Evolutionary conservation across 768 basidiomycete species (phyloP).

Genomic region (Termitomyces sp.): DNA sequence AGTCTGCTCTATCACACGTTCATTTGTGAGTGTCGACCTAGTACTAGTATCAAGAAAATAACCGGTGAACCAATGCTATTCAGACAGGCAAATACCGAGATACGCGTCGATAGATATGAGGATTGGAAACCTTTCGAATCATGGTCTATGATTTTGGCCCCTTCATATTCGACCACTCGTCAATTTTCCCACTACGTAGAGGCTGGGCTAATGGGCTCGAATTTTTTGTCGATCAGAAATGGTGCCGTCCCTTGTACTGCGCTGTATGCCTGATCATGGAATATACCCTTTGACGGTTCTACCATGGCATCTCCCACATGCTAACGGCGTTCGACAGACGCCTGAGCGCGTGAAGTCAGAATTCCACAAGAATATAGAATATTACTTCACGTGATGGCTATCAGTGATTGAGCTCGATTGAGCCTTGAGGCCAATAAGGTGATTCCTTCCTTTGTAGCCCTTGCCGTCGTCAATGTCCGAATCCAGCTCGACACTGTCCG

Average conservation of each 20-base stretch:
- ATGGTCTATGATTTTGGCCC: not conserved
- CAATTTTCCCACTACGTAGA: not conserved
- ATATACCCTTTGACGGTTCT: not conserved
- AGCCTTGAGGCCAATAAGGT: too few relatives aligned
- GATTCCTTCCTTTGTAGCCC: not conserved
- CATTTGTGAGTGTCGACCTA: not conserved
- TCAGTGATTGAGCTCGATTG: too few relatives aligned
- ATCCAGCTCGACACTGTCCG: constrained; percentile 23
- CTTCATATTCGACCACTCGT: not conserved
- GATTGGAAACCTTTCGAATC: not conserved
- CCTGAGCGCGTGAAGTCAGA: not conserved
- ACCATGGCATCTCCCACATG: not conserved
- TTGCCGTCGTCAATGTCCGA: constrained; percentile 15
- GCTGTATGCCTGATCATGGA: not conserved
- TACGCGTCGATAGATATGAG: not conserved
- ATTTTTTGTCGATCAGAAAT: not conserved
- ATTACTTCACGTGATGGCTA: too few relatives aligned
- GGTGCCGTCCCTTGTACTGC: too few relatives aligned
- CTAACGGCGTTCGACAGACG: not conserved
- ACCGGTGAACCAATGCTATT: not conserved
- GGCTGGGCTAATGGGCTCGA: not conserved
- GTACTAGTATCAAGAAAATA: not conserved
- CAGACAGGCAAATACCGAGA: not conserved
- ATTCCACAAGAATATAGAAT: not conserved
- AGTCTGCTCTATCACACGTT: too few relatives aligned